A percentile compares a stretch with the other conserved stretches of the same genome.
These are phyloP conservation scores for Astrocystis sublimbata DNA, from an alignment of 495 filamentous ascomycete genomes.

Conservation along the genomic window DNA sequence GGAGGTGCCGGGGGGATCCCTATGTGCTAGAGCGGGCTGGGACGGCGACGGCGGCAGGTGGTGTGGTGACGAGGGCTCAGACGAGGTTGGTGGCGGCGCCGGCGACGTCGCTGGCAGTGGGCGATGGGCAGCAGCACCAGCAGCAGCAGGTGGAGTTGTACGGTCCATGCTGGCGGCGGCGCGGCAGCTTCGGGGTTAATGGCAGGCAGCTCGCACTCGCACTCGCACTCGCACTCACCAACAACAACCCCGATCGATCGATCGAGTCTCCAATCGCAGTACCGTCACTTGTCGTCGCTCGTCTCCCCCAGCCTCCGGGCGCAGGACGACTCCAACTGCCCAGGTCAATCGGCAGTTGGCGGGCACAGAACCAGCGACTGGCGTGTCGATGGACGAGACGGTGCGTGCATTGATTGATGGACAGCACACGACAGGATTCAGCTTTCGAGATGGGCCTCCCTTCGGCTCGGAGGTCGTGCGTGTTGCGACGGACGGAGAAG, in stretches of 20 bases:
- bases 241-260: slow-evolving; percentile 7
- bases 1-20: too few relatives aligned
- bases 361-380: not conserved
- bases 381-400: not conserved
- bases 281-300: slow-evolving; percentile 1
- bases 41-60: not conserved
- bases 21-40: too few relatives aligned
- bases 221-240: too few relatives aligned
- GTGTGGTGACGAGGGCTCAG: not conserved
- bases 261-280: too few relatives aligned
- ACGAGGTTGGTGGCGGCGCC: not conserved
- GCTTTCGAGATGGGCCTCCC: too few relatives aligned
- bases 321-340: not conserved
- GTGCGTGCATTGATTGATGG: not conserved
- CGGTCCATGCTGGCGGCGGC: slow-evolving; percentile 14
- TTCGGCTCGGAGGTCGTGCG: too few relatives aligned
- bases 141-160: slow-evolving; percentile 8
- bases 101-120: not conserved
- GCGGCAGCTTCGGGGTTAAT: slow-evolving; percentile 22
- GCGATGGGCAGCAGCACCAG: too few relatives aligned
- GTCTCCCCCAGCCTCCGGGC: not conserved
- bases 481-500: not conserved
- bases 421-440: too few relatives aligned
- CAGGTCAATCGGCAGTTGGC: not conserved
- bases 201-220: slow-evolving; percentile 10